Conservation (phyloP, 495 filamentous ascomycete genomes). For the Penicillium cataractarum region DNA sequence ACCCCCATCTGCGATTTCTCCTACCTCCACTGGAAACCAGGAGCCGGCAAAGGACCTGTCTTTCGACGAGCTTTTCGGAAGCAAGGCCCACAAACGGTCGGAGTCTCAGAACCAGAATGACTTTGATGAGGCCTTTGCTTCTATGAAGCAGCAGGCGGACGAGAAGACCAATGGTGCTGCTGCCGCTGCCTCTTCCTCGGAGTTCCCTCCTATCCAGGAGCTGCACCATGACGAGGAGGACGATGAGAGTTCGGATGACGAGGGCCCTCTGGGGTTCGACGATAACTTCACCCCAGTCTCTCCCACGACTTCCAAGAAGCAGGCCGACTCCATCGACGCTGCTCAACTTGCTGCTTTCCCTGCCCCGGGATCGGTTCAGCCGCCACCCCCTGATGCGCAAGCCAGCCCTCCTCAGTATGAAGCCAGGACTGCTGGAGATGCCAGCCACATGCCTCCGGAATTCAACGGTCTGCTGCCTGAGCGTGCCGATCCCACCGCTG, state of each 20-base stretch:
- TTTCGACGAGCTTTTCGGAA: slow-evolving; percentile 59
- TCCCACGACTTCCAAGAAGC: slow-evolving; percentile 39
- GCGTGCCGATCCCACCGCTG: slow-evolving; percentile 62
- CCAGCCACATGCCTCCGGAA: slow-evolving; percentile 57
- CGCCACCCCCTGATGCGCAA: slow-evolving; percentile 60
- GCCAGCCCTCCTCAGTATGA: slow-evolving; percentile 69
- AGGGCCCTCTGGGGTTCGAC: slow-evolving; percentile 75
- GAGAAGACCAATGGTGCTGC: slow-evolving; percentile 37
- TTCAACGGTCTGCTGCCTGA: slow-evolving; percentile 68
- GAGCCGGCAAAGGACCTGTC: slow-evolving; percentile 38
- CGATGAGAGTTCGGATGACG: slow-evolving; percentile 74
- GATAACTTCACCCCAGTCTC: slow-evolving; percentile 85
- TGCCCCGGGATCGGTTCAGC: slow-evolving; percentile 33
- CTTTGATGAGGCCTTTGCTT: slow-evolving; percentile 53
- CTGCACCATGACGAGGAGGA: slow-evolving; percentile 75
- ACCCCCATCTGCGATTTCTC: slow-evolving; percentile 25
- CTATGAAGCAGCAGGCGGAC: slow-evolving; percentile 38
- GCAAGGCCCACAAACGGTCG: slow-evolving; percentile 58
- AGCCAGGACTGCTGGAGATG: slow-evolving; percentile 35
- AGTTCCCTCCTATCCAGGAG: slow-evolving; percentile 94
- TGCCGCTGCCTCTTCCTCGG: slow-evolving; percentile 43
- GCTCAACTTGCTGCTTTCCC: slow-evolving; percentile 49
- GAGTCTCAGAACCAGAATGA: slow-evolving; percentile 59
- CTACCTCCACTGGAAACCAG: slow-evolving; percentile 25
- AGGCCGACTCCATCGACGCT: slow-evolving; percentile 40